Base-by-base conservation (phyloP, 768 basidiomycete genomes). In the Boletus bicolor region DNA sequence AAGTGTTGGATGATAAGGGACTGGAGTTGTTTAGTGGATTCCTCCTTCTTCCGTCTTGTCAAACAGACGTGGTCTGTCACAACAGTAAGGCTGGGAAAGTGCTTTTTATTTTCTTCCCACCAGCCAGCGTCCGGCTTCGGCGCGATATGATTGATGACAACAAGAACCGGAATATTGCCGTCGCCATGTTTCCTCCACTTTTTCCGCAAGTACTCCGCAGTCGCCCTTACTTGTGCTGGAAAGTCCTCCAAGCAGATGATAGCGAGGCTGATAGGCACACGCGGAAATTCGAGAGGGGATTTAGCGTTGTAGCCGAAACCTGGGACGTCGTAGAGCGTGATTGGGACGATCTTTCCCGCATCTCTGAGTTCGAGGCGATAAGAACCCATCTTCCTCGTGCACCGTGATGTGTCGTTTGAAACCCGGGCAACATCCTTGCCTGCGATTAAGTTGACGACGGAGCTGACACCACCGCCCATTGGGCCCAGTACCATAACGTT, bases 381-480 rank as follows among this genome's bases (percentile, higher is more conserved):
- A 2, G 58, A 58, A 7, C 26, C 43, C 50, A 55, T 53, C 49
- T 50, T 59, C 39, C 42, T 56, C 24, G 64, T 68, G 57, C 64
- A 66, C 3, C 57, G 64, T 11, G 53, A 12, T 0, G 58, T 48
- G 44, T 59, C 59, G 12, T 59, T 59, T 1, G 67, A 68, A 9
- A 64, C 64, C 6, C 2, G 36, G 51, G 69, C 61, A 3, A 66
- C 51, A 2, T 55, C 49, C 28, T 55, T 50, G 49, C 65, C 62
- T 32, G 63, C 60, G 45, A 69, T 71, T 53, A 69, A 38, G 58
- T 71, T 71, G 67, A 69, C 63, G 45, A 69, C 55, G 38, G 68
- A 67, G 44, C 69, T 69, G 51, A 56, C 61, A 11, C 69, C 69
- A 21, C 63, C 63, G 12, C 69, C 67, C 19, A 43, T 55, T 24